A percentile compares a stretch with the other conserved stretches of the same genome.
These are phyloP conservation scores for Rostrohypoxylon terebratum DNA, from an alignment of 495 filamentous ascomycete species.

Conservation along the genomic window DNA sequence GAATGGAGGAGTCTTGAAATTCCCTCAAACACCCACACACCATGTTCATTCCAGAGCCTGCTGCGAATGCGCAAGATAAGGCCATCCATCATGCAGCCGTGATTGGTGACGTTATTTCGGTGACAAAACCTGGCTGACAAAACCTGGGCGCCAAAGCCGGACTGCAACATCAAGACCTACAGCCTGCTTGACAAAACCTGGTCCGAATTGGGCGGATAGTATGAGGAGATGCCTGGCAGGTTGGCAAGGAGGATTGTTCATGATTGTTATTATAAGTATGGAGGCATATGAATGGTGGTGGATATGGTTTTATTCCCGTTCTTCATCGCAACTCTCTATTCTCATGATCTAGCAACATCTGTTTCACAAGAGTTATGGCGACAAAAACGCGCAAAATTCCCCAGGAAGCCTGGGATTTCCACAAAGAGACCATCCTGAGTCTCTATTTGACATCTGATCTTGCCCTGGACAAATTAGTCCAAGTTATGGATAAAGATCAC, in stretches of 20 bases:
- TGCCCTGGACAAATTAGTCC: conserved; percentile 19
- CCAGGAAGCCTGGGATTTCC: conserved; percentile 31
- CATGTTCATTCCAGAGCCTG: conserved; percentile 19
- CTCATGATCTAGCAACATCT: not conserved
- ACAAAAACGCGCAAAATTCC: conserved; percentile 26
- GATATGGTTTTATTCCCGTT: not conserved
- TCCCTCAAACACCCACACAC: not conserved
- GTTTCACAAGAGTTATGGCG: conserved; percentile 9
- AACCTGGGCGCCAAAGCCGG: conserved; percentile 10
- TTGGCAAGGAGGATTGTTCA: not conserved
- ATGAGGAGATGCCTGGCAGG: not conserved
- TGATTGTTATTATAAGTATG: not conserved
- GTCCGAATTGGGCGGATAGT: not conserved
- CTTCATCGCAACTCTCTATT: not conserved
- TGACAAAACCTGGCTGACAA: conserved; percentile 31
- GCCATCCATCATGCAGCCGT: not conserved
- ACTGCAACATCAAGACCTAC: not conserved
- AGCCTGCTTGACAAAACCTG: conserved; percentile 16
- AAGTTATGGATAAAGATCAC: conserved; percentile 29
- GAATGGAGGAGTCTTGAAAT: not conserved
- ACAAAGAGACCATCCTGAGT: conserved; percentile 26
- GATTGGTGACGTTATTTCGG: conserved; percentile 13
- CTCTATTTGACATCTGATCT: conserved; percentile 30
- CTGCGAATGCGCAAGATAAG: not conserved
- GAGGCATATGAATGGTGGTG: not conserved